Percentiles rank a stretch among this genome's conserved stretches.
Evolutionary conservation across 345 rosid species (phyloP).

Genomic region (Salix suchowensis): DNA sequence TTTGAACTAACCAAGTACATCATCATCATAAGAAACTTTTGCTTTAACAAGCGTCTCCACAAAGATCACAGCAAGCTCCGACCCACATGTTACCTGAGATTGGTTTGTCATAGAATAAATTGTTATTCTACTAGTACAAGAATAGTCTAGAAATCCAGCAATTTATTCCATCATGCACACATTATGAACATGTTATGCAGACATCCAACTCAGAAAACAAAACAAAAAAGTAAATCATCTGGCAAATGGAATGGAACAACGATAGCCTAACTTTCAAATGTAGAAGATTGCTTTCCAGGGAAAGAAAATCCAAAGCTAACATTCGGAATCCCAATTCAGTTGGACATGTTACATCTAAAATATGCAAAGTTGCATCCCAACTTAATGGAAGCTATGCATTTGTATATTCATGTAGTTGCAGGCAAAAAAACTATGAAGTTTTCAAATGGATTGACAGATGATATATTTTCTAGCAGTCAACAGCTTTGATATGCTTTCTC

Average conservation of each 20-base stretch:
- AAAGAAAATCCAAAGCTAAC: not conserved
- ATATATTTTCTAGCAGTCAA: not conserved
- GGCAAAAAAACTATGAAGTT: not conserved
- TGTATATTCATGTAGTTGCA: no score
- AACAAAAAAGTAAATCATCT: not conserved
- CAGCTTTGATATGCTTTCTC: not conserved
- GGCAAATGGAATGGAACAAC: not conserved
- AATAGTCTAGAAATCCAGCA: not conserved
- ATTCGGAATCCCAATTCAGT: not conserved
- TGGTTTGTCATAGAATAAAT: not conserved
- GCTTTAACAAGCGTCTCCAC: conserved; percentile 77
- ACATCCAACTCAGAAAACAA: not conserved
- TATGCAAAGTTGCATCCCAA: not conserved
- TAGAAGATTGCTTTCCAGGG: not conserved
- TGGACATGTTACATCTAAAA: not conserved
- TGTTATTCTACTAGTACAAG: not conserved
- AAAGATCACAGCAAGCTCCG: conserved; percentile 72
- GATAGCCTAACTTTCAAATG: not conserved
- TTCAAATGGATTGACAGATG: not conserved
- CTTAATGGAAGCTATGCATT: not conserved
- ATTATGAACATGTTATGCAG: not conserved
- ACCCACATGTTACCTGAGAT: conserved; percentile 83
- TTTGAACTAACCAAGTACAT: conserved; percentile 62
- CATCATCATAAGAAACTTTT: conserved; percentile 58
- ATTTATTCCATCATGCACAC: not conserved